These are phyloP conservation scores for Vaccinium vitisidaea DNA, from an alignment of 148 eudicot genomes.

Conservation along the genomic window DNA sequence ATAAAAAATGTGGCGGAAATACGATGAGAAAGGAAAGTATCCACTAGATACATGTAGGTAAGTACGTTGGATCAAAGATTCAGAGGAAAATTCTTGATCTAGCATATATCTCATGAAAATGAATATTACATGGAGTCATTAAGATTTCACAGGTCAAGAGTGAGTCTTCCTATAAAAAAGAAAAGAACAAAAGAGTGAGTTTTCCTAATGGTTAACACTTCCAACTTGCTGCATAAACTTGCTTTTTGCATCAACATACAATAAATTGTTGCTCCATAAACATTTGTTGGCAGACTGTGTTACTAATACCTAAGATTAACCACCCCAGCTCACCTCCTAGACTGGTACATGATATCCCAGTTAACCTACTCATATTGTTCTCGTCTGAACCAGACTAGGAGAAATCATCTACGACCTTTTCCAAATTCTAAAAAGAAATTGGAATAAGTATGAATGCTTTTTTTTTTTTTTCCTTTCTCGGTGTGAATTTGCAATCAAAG, in stretches of 20 bases:
- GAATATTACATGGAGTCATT: background rate
- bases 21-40: background rate
- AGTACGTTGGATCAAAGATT: background rate
- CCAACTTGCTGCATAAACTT: background rate
- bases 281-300: background rate
- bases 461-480: too few species aligned
- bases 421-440: background rate
- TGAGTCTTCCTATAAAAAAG: background rate
- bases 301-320: background rate
- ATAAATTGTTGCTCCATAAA: background rate
- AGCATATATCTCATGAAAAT: background rate
- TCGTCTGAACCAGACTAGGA: background rate
- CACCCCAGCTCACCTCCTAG: background rate
- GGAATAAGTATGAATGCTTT: background rate
- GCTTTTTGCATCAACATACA: background rate
- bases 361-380: background rate
- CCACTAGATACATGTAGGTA: background rate
- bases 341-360: background rate
- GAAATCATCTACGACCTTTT: background rate
- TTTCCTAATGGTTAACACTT: background rate
- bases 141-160: background rate
- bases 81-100: background rate
- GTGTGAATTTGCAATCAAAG: background rate
- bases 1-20: background rate
- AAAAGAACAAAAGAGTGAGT: background rate